Evolutionary conservation across 2,329 filamentous ascomycete genomes (phyloP), one percentile per base, ranked within the genome.

Genomic region (Sordariomycetes sp.): DNA sequence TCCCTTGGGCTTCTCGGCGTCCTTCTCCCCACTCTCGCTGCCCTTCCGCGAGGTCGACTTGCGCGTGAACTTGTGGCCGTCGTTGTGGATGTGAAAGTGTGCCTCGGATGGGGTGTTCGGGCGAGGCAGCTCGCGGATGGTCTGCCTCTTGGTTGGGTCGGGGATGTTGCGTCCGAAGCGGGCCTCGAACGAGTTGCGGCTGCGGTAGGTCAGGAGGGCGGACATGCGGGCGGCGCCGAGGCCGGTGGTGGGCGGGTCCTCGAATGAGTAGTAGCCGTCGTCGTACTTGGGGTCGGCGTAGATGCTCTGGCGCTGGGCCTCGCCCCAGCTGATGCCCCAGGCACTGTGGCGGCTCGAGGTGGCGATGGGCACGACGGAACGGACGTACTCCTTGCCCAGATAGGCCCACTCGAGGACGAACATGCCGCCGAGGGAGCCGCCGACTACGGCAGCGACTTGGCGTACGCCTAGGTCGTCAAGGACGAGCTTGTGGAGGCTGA

Each of bases 261-360:
- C 81, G 66, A 94, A 95, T 1, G 84, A 67, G 69, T 97, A 99
- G 74, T 97, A 97, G 52, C 94, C 94, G 67, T 97, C 92, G 61
- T 97, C 91, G 71, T 99, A 99, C 75, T 97, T 97, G 35, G 94
- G 94, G 69, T 99, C 94, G 46, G 90, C 92, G 74, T 97, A 99
- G 70, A 99, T 97, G 79, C 88, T 92, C 73, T 94, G 89, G 56
- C 90, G 80, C 70, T 95, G 90, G 3, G 89, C 89, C 70, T 94
- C 90, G 50, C 89, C 89, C 90, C 90, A 95, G 72, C 88, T 92
- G 66, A 94, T 95, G 25, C 90, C 87, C 90, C 90, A 95, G 5
- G 90, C 90, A 66, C 89, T 93, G 71, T 94, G 90, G 50, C 87
- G 79, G 64, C 88, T 89, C 8, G 89, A 93, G 6, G 90, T 94